Evolutionary conservation across 73 alveolate species (phyloP).

Genomic region (Effrenium voratum): DNA sequence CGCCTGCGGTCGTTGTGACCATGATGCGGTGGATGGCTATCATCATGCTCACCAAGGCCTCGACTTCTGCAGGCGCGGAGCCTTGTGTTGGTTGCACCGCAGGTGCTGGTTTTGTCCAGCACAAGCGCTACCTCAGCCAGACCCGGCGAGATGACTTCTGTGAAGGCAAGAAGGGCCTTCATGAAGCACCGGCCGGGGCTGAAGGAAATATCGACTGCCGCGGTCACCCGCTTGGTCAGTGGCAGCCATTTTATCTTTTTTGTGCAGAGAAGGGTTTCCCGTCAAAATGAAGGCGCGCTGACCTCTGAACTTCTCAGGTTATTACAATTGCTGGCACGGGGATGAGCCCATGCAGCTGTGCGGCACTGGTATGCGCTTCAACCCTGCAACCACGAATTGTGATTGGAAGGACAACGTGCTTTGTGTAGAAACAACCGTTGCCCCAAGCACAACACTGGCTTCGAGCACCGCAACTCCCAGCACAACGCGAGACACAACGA

Average conservation of each 20-base stretch:
- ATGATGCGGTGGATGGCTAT: too few relatives aligned
- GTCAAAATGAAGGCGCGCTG: too few relatives aligned
- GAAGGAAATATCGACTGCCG: constrained; percentile 7
- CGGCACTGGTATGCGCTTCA: constrained; percentile 25
- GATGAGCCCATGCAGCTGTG: constrained; percentile 23
- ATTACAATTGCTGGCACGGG: constrained; percentile 14
- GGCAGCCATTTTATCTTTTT: too few relatives aligned
- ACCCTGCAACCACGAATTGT: constrained; percentile 16
- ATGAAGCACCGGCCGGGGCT: constrained; percentile 13
- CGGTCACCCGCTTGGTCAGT: too few relatives aligned
- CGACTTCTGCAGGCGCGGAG: too few relatives aligned
- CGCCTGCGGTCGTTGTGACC: too few relatives aligned
- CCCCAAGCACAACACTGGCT: not conserved
- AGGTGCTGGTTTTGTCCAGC: constrained; percentile 19
- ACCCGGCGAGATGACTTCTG: not conserved
- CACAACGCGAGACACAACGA: not conserved
- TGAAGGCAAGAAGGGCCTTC: constrained; percentile 6
- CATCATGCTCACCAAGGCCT: too few relatives aligned
- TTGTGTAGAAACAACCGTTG: not conserved
- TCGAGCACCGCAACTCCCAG: not conserved
- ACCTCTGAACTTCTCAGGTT: too few relatives aligned
- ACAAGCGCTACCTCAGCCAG: not conserved
- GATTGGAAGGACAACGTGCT: constrained; percentile 11
- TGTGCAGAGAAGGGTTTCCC: too few relatives aligned
- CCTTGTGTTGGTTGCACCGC: not conserved